Conservation (phyloP, 2,329 filamentous ascomycete species). For the Apiospora rasikravindrae region DNA sequence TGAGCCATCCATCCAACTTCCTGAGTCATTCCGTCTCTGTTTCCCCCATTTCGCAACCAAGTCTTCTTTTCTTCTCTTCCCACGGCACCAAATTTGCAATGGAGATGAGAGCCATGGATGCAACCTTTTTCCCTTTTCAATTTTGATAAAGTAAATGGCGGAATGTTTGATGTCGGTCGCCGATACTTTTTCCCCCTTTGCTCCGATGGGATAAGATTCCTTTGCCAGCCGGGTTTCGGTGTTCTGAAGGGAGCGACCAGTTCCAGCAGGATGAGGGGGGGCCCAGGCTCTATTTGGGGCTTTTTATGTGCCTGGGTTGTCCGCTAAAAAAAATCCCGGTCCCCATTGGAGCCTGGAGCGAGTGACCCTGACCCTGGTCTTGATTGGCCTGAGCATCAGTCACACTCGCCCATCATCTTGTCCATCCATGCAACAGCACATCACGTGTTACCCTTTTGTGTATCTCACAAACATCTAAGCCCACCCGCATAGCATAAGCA, state of each 20-base stretch:
- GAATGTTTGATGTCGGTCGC: constrained; percentile 28
- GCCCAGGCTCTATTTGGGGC: constrained; percentile 59
- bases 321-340: constrained; percentile 28
- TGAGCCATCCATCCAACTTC: constrained; percentile 53
- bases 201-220: not conserved
- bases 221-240: constrained; percentile 39
- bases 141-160: not conserved
- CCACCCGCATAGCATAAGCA: not conserved
- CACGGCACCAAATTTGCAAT: not conserved
- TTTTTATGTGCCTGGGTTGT: constrained; percentile 51
- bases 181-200: not conserved
- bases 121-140: not conserved
- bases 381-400: constrained; percentile 15
- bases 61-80: not conserved
- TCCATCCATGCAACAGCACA: constrained; percentile 8
- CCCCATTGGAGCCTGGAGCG: constrained; percentile 19
- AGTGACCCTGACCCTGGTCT: constrained; percentile 13
- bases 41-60: not conserved
- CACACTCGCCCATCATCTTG: constrained; percentile 13
- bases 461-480: constrained; percentile 9
- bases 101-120: not conserved
- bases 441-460: constrained; percentile 8
- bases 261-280: constrained; percentile 48
- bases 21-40: not conserved
- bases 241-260: constrained; percentile 41